Evolutionary conservation across 805 yeast species (phyloP).

Genomic region (Lachancea mirantina): DNA sequence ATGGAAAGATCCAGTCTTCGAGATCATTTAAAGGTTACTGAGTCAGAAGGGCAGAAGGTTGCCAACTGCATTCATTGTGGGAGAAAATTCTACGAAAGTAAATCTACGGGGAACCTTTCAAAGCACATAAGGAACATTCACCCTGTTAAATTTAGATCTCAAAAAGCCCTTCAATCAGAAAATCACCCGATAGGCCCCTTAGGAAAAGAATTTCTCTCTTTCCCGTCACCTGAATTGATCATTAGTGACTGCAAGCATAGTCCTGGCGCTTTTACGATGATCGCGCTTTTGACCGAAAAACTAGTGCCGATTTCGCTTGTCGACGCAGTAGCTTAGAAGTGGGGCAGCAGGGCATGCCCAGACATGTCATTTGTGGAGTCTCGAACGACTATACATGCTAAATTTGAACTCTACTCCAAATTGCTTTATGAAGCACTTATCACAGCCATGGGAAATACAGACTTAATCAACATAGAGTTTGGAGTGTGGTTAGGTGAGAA

Average conservation of each 20-base stretch:
- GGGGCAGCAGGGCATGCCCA: background rate
- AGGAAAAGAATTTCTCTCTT: too few relatives aligned
- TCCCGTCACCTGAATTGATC: too few relatives aligned
- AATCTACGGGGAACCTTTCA: constrained; percentile 3
- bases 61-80: constrained; percentile 1
- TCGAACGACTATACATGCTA: background rate
- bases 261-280: background rate
- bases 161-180: too few relatives aligned
- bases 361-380: background rate
- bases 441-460: constrained; percentile 1
- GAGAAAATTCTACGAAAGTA: constrained; percentile 1
- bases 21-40: background rate
- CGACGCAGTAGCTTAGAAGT: constrained; percentile 1
- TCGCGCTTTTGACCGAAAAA: constrained; percentile 2
- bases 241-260: constrained; percentile 1
- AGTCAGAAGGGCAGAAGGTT: background rate
- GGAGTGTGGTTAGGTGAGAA: constrained; percentile 5
- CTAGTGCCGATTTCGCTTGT: constrained; percentile 2
- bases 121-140: constrained; percentile 2
- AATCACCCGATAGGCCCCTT: too few relatives aligned
- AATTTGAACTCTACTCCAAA: background rate
- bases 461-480: constrained; percentile 1
- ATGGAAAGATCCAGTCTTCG: constrained; percentile 3
- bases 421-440: constrained; percentile 3
- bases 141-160: too few relatives aligned